phyloP scores from a whole-genome alignment of 495 filamentous ascomycete genomes.

The Penicillium egyptiacum region DNA sequence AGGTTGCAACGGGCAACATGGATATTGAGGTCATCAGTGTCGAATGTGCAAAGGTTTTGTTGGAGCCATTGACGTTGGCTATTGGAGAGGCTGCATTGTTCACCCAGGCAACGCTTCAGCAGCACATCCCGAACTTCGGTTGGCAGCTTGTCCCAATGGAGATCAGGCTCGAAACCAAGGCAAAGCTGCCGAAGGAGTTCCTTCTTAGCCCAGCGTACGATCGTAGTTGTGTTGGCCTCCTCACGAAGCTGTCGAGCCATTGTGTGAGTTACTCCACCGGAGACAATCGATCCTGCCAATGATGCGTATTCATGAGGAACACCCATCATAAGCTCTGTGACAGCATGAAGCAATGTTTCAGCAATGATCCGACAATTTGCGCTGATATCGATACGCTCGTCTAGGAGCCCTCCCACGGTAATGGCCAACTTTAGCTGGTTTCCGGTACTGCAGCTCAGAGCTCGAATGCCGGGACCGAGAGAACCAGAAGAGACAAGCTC shows the following conservation, averaged over 20 bases:
- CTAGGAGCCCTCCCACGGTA: slow-evolving; percentile 39
- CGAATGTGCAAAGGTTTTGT: slow-evolving; percentile 38
- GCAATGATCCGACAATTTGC: slow-evolving; percentile 52
- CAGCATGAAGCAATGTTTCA: slow-evolving; percentile 56
- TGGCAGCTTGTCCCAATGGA: slow-evolving; percentile 46
- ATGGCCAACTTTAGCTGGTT: slow-evolving; percentile 42
- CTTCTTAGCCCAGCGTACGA: slow-evolving; percentile 45
- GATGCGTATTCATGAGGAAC: slow-evolving; percentile 53
- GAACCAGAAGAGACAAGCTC: slow-evolving; percentile 47
- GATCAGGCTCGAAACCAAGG: slow-evolving; percentile 43
- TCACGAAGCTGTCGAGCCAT: slow-evolving; percentile 40
- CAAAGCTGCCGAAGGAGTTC: slow-evolving; percentile 45
- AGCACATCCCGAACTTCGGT: slow-evolving; percentile 35
- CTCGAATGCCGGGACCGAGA: slow-evolving; percentile 44
- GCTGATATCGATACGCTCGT: slow-evolving; percentile 42
- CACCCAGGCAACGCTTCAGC: slow-evolving; percentile 41
- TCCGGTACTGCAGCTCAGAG: slow-evolving; percentile 45
- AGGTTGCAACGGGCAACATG: slow-evolving; percentile 47
- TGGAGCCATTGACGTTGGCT: slow-evolving; percentile 37
- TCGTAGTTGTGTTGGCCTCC: slow-evolving; percentile 33
- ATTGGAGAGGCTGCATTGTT: slow-evolving; percentile 28
- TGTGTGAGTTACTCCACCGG: slow-evolving; percentile 39
- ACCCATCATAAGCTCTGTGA: slow-evolving; percentile 48
- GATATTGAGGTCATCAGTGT: slow-evolving; percentile 33
- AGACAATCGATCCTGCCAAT: slow-evolving; percentile 48